These are phyloP conservation scores for Phascolomyces articulosus DNA, from an alignment of 371 early-diverging fungal species.

Conservation along the genomic window DNA sequence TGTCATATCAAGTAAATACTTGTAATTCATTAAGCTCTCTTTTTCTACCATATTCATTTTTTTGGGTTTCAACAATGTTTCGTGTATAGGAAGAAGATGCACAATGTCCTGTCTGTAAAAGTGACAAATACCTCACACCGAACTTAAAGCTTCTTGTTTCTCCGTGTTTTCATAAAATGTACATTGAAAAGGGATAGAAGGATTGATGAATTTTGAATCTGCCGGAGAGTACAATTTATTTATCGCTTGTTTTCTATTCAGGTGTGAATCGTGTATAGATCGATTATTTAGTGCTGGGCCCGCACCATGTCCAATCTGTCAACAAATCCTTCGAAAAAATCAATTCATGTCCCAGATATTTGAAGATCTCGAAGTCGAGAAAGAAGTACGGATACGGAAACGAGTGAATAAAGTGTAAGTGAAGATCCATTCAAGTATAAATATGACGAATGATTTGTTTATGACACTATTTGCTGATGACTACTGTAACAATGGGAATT, in stretches of 20 bases:
- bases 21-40: neutral
- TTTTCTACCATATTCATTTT: neutral
- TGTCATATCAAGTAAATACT: constrained; percentile 42
- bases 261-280: constrained; percentile 93
- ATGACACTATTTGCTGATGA: too few relatives aligned
- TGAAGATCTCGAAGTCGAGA: constrained; percentile 93
- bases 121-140: constrained; percentile 93
- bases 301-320: constrained; percentile 94
- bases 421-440: too few relatives aligned
- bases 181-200: constrained; percentile 13
- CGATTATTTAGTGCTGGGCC: constrained; percentile 85
- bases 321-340: constrained; percentile 77
- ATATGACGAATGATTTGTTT: too few relatives aligned
- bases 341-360: constrained; percentile 90
- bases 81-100: constrained; percentile 66
- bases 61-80: neutral
- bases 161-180: constrained; percentile 99
- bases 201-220: too few relatives aligned
- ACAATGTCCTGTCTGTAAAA: constrained; percentile 95
- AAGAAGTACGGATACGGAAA: constrained; percentile 91
- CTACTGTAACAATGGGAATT: too few relatives aligned
- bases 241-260: too few relatives aligned
- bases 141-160: constrained; percentile 92
- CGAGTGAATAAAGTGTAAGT: constrained; percentile 78
- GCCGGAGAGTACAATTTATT: too few relatives aligned